Conservation (phyloP, 129 eudicot species). For the Glebionis coronaria region DNA sequence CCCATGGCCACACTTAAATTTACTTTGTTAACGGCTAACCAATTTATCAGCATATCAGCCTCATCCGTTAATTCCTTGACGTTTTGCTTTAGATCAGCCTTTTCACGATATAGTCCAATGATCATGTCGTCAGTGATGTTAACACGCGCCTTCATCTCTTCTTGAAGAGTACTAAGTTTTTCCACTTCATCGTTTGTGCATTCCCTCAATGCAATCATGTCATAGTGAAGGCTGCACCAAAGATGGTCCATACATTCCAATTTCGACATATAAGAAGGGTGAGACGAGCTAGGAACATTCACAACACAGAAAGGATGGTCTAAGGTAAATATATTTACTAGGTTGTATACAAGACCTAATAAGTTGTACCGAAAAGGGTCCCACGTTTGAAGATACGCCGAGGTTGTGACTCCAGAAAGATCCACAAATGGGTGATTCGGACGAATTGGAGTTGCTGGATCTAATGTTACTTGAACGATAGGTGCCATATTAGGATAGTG, state of each 20-base stretch:
- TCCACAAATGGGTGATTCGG: slow-evolving; percentile 51
- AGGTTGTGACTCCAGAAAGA: slow-evolving; percentile 40
- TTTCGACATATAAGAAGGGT: slow-evolving; percentile 44
- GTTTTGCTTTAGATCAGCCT: slow-evolving; percentile 28
- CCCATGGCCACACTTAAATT: slow-evolving; percentile 11
- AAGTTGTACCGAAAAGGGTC: slow-evolving; percentile 31
- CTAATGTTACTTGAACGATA: slow-evolving; percentile 37
- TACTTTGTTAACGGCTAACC: slow-evolving; percentile 40
- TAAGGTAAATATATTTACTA: slow-evolving; percentile 48
- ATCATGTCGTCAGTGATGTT: slow-evolving; percentile 27
- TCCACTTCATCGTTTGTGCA: slow-evolving; percentile 33
- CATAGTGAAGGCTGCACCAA: slow-evolving; percentile 44
- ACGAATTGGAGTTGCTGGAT: slow-evolving; percentile 25
- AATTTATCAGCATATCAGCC: slow-evolving; percentile 44
- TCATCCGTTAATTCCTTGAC: slow-evolving; percentile 30
- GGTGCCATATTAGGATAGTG: slow-evolving; percentile 55
- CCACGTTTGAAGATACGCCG: slow-evolving; percentile 55
- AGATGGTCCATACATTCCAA: slow-evolving; percentile 57
- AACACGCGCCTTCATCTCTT: slow-evolving; percentile 33
- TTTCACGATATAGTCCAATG: slow-evolving; percentile 36
- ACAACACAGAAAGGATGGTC: slow-evolving; percentile 38
- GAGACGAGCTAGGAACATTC: slow-evolving; percentile 13
- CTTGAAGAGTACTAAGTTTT: slow-evolving; percentile 32
- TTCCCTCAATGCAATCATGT: slow-evolving; percentile 31
- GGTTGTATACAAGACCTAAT: slow-evolving; percentile 38